A percentile compares a stretch with the other conserved stretches of the same genome.
phyloP scores from a whole-genome alignment of 805 yeast species.

The Wickerhamiella azyma region DNA sequence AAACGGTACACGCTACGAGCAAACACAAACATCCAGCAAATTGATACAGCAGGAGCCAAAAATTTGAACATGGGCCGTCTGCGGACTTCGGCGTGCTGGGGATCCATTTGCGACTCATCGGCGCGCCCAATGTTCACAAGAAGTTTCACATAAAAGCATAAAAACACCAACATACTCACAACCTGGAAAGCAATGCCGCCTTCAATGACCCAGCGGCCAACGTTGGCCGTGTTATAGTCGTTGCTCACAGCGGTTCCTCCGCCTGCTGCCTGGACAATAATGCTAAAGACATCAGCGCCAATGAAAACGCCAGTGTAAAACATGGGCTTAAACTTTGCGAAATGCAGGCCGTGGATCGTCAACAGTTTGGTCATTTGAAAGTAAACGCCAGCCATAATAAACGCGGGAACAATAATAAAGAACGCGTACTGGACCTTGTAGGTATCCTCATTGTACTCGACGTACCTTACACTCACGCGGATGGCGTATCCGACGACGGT shows the following conservation, averaged over 20 bases:
- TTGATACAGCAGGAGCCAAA: conserved; percentile 14
- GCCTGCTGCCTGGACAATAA: conserved; percentile 59
- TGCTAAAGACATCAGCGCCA: conserved; percentile 47
- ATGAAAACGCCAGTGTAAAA: conserved; percentile 53
- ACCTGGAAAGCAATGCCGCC: conserved; percentile 74
- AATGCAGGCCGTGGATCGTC: conserved; percentile 44
- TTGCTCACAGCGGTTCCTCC: conserved; percentile 54
- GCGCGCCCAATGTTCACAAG: conserved; percentile 9
- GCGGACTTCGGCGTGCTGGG: conserved; percentile 13
- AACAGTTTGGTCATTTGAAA: conserved; percentile 53
- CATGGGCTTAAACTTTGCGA: conserved; percentile 41
- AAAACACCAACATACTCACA: conserved; percentile 48
- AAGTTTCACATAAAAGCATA: conserved; percentile 37
- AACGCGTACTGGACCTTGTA: conserved; percentile 54
- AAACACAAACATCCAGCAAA: conserved; percentile 39
- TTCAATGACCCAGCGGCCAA: conserved; percentile 58
- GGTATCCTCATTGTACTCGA: conserved; percentile 25
- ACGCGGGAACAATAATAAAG: conserved; percentile 69
- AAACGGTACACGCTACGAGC: conserved; percentile 59
- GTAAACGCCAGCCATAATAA: conserved; percentile 75
- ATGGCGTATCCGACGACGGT: conserved; percentile 61
- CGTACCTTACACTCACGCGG: conserved; percentile 35
- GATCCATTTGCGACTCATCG: conserved; percentile 12
- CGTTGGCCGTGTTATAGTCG: conserved; percentile 20
- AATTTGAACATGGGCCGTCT: conserved; percentile 15